Base-by-base conservation (phyloP, 1,139 yeast species). In the Hyphopichia burtonii region DNA sequence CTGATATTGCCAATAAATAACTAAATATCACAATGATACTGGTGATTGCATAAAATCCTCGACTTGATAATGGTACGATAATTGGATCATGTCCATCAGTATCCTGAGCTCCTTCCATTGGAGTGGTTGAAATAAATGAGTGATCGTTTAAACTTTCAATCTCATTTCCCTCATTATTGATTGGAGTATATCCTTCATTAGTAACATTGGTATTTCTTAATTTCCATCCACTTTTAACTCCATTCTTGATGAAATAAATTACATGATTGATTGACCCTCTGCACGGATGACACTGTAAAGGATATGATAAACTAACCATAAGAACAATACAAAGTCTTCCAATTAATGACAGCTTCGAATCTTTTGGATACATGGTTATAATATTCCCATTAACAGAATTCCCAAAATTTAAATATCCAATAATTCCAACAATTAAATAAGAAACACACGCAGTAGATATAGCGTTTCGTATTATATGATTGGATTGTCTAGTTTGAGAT, bases 341-440 rank as follows among this genome's bases (percentile, higher is more conserved):
- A 41, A 85, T 66, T 6, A 86, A 78, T 7, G 88, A 79, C 16
- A 82, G 70, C 1, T 73, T 51, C 0, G 85, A 75, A 49, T 65
- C 59, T 36, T 74, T 75, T 1, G 90, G 84, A 56, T 85, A 85
- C 76, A 84, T 76, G 38, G 82, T 80, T 48, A 85, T 80, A 48
- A 85, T 82, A 52, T 85, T 84, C 33, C 88, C 86, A 37, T 74
- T 65, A 17, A 90, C 87, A 11, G 74, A 64, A 53, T 80, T 72
- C 12, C 99, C 99, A 65, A 87, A 93, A 1, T 96, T 84, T 48
- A 89, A 68, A 63, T 93, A 93, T 0, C 99, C 99, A 11, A 83
- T 60, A 8, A 89, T 58, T 0, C 97, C 96, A 30, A 91, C 95
- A 5, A 81, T 51, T 34, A 86, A 58, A 56, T 85, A 85, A 16